Evolutionary conservation across 352 stramenopile species (phyloP).

Genomic region (Plasmopara viticola): DNA sequence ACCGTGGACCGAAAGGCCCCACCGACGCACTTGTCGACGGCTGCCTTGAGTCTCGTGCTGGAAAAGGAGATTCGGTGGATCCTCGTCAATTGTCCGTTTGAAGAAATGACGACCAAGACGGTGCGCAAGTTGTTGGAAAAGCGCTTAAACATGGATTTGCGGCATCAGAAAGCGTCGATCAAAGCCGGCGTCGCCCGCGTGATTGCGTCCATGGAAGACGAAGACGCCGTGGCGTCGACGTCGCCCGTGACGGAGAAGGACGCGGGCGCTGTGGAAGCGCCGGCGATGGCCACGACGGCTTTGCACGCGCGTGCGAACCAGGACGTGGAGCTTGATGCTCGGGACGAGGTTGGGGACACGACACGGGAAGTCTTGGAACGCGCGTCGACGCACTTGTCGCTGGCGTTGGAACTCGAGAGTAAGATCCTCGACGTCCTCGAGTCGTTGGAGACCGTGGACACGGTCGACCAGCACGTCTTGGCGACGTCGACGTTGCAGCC

Average conservation of each 20-base stretch:
- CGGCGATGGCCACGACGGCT: no score
- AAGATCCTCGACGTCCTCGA: conserved; percentile 35
- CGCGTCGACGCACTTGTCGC: conserved; percentile 31
- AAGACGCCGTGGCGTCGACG: conserved; percentile 17
- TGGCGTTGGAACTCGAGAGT: conserved; percentile 27
- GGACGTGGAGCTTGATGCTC: no score
- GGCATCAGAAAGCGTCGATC: conserved; percentile 67
- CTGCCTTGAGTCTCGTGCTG: conserved; percentile 46
- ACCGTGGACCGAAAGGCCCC: conserved; percentile 18
- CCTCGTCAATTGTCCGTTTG: conserved; percentile 65
- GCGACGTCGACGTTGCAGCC: conserved; percentile 24
- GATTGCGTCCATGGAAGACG: conserved; percentile 71
- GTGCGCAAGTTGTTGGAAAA: conserved; percentile 70
- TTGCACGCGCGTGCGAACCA: no score
- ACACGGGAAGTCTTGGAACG: conserved; percentile 25
- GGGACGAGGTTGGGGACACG: no score
- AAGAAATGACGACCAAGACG: conserved; percentile 81
- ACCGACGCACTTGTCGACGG: conserved; percentile 25
- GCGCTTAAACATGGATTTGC: conserved; percentile 62
- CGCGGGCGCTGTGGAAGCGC: not conserved
- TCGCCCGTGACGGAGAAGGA: not conserved
- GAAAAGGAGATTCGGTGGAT: conserved; percentile 81
- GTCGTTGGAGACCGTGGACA: conserved; percentile 24
- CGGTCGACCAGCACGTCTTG: conserved; percentile 30
- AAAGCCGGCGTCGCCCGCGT: conserved; percentile 69